Conservation (phyloP, 176 grass and related monocot species). For the Cymbopogon citratus region DNA sequence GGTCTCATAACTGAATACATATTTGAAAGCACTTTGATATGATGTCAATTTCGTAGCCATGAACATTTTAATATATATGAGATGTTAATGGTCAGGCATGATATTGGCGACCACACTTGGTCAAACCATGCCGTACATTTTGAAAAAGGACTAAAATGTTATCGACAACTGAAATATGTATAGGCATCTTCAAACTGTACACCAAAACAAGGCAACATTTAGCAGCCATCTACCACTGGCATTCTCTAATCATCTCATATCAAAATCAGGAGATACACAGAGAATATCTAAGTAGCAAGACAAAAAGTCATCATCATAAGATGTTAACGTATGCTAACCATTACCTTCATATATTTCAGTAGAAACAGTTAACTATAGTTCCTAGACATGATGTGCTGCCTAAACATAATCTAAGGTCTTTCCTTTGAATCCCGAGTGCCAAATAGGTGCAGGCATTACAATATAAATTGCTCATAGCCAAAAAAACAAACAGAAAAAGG, state of each 20-base stretch:
- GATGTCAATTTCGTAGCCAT: neutral
- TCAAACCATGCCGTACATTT: neutral
- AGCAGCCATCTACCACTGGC: neutral
- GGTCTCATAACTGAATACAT: neutral
- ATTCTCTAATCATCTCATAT: neutral
- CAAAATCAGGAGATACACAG: neutral
- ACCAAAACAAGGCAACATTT: slow-evolving; percentile 7
- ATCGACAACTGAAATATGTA: neutral
- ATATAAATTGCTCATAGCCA: neutral
- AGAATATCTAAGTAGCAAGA: slow-evolving; percentile 12
- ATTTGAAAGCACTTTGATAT: neutral
- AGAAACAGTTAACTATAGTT: neutral
- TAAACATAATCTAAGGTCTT: neutral
- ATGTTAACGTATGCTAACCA: neutral
- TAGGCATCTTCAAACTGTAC: neutral
- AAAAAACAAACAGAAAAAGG: neutral
- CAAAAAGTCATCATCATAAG: neutral
- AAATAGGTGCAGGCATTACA: neutral
- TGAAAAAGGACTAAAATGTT: neutral
- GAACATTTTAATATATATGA: neutral
- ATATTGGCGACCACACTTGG: neutral
- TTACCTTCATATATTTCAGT: neutral
- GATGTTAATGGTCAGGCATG: neutral
- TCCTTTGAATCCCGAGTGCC: neutral
- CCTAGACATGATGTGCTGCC: neutral